Conservation (phyloP, 1,139 yeast genomes). For the Barnettozyma hawaiiensis region DNA sequence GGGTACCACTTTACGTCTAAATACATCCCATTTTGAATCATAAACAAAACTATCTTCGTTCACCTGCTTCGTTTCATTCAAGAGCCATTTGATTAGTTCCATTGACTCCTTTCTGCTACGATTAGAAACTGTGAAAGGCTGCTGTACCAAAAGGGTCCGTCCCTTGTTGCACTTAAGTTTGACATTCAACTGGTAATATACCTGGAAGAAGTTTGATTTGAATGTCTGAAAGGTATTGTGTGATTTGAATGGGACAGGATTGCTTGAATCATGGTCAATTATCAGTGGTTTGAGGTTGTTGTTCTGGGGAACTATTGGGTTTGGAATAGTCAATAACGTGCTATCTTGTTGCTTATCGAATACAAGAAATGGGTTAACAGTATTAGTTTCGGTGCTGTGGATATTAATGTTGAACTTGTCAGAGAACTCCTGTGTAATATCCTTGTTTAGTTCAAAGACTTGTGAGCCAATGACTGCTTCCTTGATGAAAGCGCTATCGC, state of each 20-base stretch:
- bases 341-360: slow-evolving; percentile 21
- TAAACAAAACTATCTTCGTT: slow-evolving; percentile 28
- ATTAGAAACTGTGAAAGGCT: slow-evolving; percentile 53
- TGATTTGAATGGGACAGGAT: slow-evolving; percentile 30
- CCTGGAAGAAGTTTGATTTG: slow-evolving; percentile 46
- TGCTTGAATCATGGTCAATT: slow-evolving; percentile 25
- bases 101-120: slow-evolving; percentile 43
- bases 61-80: slow-evolving; percentile 37
- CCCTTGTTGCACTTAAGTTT: slow-evolving; percentile 42
- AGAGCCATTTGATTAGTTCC: slow-evolving; percentile 45
- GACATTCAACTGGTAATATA: slow-evolving; percentile 46
- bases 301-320: background rate
- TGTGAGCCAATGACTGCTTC: slow-evolving; percentile 12
- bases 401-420: slow-evolving; percentile 5
- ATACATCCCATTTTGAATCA: slow-evolving; percentile 20
- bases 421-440: slow-evolving; percentile 1
- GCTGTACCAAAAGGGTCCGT: slow-evolving; percentile 40
- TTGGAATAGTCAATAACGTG: slow-evolving; percentile 6
- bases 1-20: slow-evolving; percentile 28
- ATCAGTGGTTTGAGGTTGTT: slow-evolving; percentile 25
- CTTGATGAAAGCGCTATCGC: slow-evolving; percentile 23
- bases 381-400: background rate
- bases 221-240: slow-evolving; percentile 39
- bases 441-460: slow-evolving; percentile 9
- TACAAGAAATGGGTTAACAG: slow-evolving; percentile 13